Conservation (phyloP, 768 basidiomycete species). For the Rhodotorula toruloides region DNA sequence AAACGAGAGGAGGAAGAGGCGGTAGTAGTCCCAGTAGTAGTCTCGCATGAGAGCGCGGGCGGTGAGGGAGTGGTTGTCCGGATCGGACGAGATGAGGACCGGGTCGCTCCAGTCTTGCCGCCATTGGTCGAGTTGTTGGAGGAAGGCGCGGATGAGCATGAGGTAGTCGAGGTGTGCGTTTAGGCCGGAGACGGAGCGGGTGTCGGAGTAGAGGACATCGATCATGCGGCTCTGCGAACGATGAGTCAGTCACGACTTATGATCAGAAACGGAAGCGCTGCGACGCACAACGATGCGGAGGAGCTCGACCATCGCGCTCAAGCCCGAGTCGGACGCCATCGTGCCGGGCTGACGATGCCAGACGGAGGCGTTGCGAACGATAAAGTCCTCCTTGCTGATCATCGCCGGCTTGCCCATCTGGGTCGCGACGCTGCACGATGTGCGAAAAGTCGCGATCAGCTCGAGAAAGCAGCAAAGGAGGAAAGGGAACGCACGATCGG, state of each 20-base stretch:
- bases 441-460: background rate
- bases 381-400: conserved; percentile 77
- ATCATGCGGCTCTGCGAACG: conserved; percentile 55
- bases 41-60: conserved; percentile 15
- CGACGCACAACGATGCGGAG: conserved; percentile 56
- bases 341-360: conserved; percentile 71
- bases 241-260: background rate
- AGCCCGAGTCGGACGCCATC: conserved; percentile 59
- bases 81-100: background rate
- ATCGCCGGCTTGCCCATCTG: conserved; percentile 96
- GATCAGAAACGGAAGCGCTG: background rate
- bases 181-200: conserved; percentile 71
- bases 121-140: conserved; percentile 66
- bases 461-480: too few species aligned
- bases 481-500: conserved; percentile 18
- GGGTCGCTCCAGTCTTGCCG: conserved; percentile 53
- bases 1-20: conserved; percentile 85
- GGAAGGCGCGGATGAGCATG: conserved; percentile 74
- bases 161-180: conserved; percentile 79
- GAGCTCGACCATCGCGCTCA: conserved; percentile 59
- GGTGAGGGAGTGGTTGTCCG: background rate
- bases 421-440: conserved; percentile 54
- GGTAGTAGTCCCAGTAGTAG: conserved; percentile 35
- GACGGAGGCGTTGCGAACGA: conserved; percentile 71
- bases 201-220: conserved; percentile 74